phyloP scores from a whole-genome alignment of 345 rosid genomes.

The Xanthoceras sorbifolium region DNA sequence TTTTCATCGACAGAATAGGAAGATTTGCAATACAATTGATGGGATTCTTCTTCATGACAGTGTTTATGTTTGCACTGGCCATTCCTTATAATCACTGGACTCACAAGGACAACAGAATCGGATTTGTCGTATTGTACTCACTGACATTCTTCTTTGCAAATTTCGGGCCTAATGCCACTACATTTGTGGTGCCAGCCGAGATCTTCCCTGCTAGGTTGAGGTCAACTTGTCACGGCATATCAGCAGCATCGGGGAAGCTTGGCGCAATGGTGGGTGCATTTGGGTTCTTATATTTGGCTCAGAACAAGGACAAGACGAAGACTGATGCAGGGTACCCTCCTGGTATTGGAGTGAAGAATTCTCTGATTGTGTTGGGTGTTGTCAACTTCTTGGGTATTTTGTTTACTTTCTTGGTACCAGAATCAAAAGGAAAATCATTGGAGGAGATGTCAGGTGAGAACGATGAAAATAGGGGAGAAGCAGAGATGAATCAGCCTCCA shows the following conservation, averaged over 20 bases:
- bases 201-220: slow-evolving; percentile 87
- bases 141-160: slow-evolving; percentile 86
- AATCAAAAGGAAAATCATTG: slow-evolving; percentile 78
- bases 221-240: slow-evolving; percentile 89
- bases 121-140: slow-evolving; percentile 71
- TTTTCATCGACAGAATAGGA: slow-evolving; percentile 63
- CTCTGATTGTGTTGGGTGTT: slow-evolving; percentile 61
- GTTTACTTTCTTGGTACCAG: slow-evolving; percentile 85
- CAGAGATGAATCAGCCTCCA: background rate
- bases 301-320: slow-evolving; percentile 62
- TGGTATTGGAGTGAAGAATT: slow-evolving; percentile 82
- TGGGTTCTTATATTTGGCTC: slow-evolving; percentile 82
- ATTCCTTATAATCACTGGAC: slow-evolving; percentile 89
- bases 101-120: slow-evolving; percentile 65
- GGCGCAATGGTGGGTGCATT: slow-evolving; percentile 94
- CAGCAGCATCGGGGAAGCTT: slow-evolving; percentile 82
- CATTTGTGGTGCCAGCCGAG: slow-evolving; percentile 87
- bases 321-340: slow-evolving; percentile 87
- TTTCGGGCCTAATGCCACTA: slow-evolving; percentile 89
- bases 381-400: slow-evolving; percentile 63
- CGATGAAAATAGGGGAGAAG: background rate
- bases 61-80: slow-evolving; percentile 83
- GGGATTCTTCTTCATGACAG: slow-evolving; percentile 94
- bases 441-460: slow-evolving; percentile 86
- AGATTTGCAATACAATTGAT: slow-evolving; percentile 78